These are phyloP conservation scores for Myxozyma udenii DNA, from an alignment of 805 yeast genomes.

Conservation along the genomic window DNA sequence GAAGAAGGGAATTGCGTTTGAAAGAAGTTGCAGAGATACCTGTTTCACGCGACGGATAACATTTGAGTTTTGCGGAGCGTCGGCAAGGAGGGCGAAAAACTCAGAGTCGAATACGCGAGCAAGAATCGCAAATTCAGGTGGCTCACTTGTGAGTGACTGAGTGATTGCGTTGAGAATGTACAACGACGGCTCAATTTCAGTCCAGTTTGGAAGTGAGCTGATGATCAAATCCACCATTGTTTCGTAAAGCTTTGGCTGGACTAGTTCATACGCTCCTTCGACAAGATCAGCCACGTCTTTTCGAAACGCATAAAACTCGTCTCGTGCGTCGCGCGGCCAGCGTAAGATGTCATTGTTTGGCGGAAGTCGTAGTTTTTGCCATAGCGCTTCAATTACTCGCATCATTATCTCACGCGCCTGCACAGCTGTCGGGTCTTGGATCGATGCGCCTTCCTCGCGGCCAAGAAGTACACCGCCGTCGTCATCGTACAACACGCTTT, in stretches of 20 bases:
- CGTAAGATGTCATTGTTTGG: slow-evolving; percentile 5
- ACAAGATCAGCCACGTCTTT: slow-evolving; percentile 73
- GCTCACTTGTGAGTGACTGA: slow-evolving; percentile 45
- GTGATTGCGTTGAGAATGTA: slow-evolving; percentile 57
- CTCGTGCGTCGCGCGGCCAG: slow-evolving; percentile 41
- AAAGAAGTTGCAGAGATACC: slow-evolving; percentile 56
- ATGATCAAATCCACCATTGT: slow-evolving; percentile 43
- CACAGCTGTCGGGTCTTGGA: neutral
- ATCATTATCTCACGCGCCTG: slow-evolving; percentile 14
- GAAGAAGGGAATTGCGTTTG: slow-evolving; percentile 49
- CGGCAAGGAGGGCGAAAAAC: slow-evolving; percentile 35
- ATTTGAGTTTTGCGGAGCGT: slow-evolving; percentile 16
- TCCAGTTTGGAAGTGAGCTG: slow-evolving; percentile 33
- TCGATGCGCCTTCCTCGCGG: neutral
- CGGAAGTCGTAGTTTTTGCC: slow-evolving; percentile 21
- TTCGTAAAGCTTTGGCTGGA: slow-evolving; percentile 53
- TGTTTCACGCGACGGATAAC: slow-evolving; percentile 39
- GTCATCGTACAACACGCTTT: slow-evolving; percentile 17
- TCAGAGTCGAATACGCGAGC: slow-evolving; percentile 34
- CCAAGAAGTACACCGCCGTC: slow-evolving; percentile 1
- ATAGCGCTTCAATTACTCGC: slow-evolving; percentile 31
- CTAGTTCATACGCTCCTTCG: slow-evolving; percentile 64
- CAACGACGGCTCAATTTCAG: slow-evolving; percentile 59
- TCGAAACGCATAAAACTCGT: slow-evolving; percentile 67
- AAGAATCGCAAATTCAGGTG: slow-evolving; percentile 35